phyloP scores from a whole-genome alignment of 1,284 basidiomycete species.

The Cystobasidium sp. region DNA sequence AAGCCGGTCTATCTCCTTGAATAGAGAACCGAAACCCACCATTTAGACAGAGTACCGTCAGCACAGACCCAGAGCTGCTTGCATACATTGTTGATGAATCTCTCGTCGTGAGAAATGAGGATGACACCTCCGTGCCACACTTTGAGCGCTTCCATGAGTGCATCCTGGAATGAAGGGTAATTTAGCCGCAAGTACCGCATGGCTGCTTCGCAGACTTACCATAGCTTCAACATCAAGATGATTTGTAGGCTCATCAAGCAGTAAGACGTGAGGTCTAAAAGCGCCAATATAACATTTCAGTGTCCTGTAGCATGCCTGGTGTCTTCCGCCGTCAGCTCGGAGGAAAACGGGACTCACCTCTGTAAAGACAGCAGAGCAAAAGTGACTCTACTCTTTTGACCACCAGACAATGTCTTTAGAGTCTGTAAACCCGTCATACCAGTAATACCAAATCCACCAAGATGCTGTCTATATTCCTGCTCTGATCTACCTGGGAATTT shows the following conservation, averaged over 20 bases:
- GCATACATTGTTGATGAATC: conserved; percentile 54
- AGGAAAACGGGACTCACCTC: conserved; percentile 56
- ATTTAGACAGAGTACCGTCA: conserved; percentile 61
- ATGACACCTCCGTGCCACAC: conserved; percentile 94
- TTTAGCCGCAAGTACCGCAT: background rate
- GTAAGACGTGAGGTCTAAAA: conserved; percentile 72
- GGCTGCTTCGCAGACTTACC: conserved; percentile 38
- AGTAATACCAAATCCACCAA: conserved; percentile 98
- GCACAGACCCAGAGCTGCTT: conserved; percentile 86
- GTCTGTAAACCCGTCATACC: conserved; percentile 67
- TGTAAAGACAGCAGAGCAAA: conserved; percentile 90
- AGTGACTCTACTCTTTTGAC: conserved; percentile 95
- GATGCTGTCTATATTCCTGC: conserved; percentile 91
- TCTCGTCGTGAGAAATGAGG: conserved; percentile 76
- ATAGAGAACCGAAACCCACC: background rate
- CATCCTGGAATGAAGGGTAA: conserved; percentile 63
- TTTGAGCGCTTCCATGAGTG: conserved; percentile 83
- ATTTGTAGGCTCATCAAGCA: conserved; percentile 94
- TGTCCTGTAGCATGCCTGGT: background rate
- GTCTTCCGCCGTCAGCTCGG: conserved; percentile 6
- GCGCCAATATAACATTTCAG: background rate
- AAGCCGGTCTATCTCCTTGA: background rate
- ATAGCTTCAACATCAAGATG: conserved; percentile 88
- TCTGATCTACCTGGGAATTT: conserved; percentile 93
- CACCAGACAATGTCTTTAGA: conserved; percentile 81